Conservation (phyloP, 441 rosid species). For the Biscutella laevigata region DNA sequence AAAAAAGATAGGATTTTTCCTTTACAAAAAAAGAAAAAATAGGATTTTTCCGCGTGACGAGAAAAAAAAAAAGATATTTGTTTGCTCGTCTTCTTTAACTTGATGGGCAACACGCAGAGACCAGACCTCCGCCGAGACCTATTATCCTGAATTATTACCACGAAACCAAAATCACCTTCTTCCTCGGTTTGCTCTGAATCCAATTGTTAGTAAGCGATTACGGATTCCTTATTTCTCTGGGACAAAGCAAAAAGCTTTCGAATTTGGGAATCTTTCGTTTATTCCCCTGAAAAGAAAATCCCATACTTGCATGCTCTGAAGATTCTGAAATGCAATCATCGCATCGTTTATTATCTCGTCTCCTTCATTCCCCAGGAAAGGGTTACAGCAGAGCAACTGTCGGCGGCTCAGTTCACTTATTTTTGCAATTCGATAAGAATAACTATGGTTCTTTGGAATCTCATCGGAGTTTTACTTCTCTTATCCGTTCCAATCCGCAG, state of each 20-base stretch:
- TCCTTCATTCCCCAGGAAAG: slow-evolving; percentile 31
- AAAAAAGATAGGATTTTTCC: neutral
- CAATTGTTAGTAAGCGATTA: no score
- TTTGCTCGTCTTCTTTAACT: slow-evolving; percentile 14
- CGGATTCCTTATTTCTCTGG: neutral
- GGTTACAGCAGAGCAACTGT: slow-evolving; percentile 12
- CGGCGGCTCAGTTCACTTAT: slow-evolving; percentile 20
- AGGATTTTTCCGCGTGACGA: no score
- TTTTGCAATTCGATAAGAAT: slow-evolving; percentile 7
- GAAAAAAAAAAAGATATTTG: neutral
- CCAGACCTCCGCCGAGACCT: slow-evolving; percentile 14
- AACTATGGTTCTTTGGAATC: slow-evolving; percentile 9
- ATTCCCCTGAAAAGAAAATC: neutral
- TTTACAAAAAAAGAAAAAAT: neutral
- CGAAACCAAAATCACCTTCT: no score
- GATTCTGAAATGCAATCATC: slow-evolving; percentile 42
- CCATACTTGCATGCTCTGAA: slow-evolving; percentile 5
- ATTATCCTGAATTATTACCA: slow-evolving; percentile 1
- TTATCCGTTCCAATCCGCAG: slow-evolving; percentile 17
- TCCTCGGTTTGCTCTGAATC: no score
- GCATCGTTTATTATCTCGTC: slow-evolving; percentile 42
- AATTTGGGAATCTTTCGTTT: no score
- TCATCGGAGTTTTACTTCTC: slow-evolving; percentile 23
- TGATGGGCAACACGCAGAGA: slow-evolving; percentile 20
- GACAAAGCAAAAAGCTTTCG: neutral